These are phyloP conservation scores for Sclerotinia nivalis DNA, from an alignment of 2,329 filamentous ascomycete genomes.

Conservation along the genomic window DNA sequence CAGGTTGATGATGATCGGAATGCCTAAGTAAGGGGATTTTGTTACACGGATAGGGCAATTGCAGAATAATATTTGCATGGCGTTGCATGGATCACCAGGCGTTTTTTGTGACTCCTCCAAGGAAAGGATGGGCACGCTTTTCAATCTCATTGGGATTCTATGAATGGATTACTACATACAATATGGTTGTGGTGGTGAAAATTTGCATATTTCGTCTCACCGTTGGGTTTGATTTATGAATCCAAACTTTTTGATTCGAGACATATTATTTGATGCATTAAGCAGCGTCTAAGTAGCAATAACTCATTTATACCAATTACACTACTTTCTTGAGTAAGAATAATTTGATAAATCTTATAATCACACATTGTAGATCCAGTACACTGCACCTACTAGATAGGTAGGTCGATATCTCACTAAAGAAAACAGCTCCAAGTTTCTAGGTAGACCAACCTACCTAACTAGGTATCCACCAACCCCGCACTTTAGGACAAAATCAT, in stretches of 20 bases:
- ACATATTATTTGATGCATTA: not conserved
- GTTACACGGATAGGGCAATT: slow-evolving; percentile 17
- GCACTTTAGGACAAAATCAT: not conserved
- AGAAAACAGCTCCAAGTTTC: not conserved
- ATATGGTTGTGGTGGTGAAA: slow-evolving; percentile 2
- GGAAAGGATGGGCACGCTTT: slow-evolving; percentile 11
- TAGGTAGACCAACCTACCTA: not conserved
- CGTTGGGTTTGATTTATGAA: slow-evolving; percentile 18
- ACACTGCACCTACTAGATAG: not conserved
- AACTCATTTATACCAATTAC: not conserved
- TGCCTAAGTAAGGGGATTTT: slow-evolving; percentile 44
- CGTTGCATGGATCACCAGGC: slow-evolving; percentile 25
- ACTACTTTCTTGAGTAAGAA: no score
- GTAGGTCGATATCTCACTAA: not conserved
- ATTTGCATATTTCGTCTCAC: slow-evolving; percentile 14
- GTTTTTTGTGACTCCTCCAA: slow-evolving; percentile 20
- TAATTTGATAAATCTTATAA: not conserved
- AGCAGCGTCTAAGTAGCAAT: slow-evolving; percentile 11
- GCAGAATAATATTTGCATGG: slow-evolving; percentile 21
- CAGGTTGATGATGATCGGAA: slow-evolving; percentile 32
- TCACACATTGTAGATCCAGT: no score
- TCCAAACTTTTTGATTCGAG: not conserved
- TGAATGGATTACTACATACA: slow-evolving; percentile 17
- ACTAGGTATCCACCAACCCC: not conserved
- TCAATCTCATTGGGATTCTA: slow-evolving; percentile 17